Conservation (phyloP, 331 rosid species). For the Stylosanthes scabra region DNA sequence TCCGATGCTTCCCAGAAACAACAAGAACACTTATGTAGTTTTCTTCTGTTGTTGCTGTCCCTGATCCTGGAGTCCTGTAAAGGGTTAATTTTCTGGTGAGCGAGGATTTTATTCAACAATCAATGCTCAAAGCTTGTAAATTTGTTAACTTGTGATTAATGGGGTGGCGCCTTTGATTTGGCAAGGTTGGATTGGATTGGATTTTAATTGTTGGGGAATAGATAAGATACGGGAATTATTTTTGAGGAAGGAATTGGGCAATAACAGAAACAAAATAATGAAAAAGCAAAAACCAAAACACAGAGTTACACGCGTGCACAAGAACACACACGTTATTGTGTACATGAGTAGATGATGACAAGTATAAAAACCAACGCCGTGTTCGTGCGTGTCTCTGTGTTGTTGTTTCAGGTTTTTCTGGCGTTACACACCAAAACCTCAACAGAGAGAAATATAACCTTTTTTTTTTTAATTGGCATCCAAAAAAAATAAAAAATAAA, state of each 20-base stretch:
- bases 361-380: too few relatives aligned
- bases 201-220: too few relatives aligned
- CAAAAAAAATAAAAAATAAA: not conserved
- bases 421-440: constrained; percentile 30
- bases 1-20: too few relatives aligned
- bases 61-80: constrained; percentile 25
- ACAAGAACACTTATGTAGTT: too few relatives aligned
- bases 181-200: constrained; percentile 26
- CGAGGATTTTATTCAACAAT: not conserved
- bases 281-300: constrained; percentile 23
- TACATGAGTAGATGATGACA: too few relatives aligned
- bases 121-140: constrained; percentile 13
- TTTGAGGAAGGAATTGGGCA: constrained; percentile 4
- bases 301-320: too few relatives aligned
- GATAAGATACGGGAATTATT: too few relatives aligned
- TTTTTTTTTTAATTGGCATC: not conserved
- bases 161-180: not conserved
- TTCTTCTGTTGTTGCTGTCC: too few relatives aligned
- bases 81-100: constrained; percentile 17
- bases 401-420: constrained; percentile 35
- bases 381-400: constrained; percentile 7
- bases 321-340: constrained; percentile 6
- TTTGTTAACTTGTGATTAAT: not conserved
- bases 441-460: not conserved
- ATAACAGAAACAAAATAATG: constrained; percentile 17